Evolutionary conservation across 208 protist genomes (phyloP), one percentile per base, ranked within the genome.

Genomic region (Trypanosoma congolense): DNA sequence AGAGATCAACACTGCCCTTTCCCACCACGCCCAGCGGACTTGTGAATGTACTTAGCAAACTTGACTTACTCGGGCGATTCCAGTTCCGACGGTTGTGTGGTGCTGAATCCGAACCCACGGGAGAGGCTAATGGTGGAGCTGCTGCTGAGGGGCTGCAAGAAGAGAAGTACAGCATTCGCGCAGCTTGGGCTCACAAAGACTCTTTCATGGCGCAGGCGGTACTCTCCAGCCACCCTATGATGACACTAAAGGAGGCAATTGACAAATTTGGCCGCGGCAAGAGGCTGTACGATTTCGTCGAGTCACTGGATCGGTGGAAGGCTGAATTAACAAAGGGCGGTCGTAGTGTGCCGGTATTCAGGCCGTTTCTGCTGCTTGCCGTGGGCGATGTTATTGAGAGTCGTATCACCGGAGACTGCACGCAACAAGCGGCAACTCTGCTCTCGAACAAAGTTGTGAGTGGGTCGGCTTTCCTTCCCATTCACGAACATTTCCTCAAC

Each of bases 111-210:
- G 26, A 47, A 16, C 28, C 33, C 3, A 29, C 54, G 18, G 9
- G 29, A 8, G 33, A 43, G 2, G 16, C 22, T 47, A 19, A 5
- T 18, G 22, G 2, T 51, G 45, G 2, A 30, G 9, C 14, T 24
- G 21, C 22, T n/a, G 19, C 4, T 21, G 25, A 4, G 4, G 25
- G 2, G 51, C 52, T 3, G 9, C 41, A 0, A 12, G 10, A 18
- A 16, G 3, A 53, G 18, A 1, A 49, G 1, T 16, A 22, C 9
- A 8, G 50, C 35, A 31, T 77, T 16, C 64, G 70, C 12, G 75
- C 65, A 1, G 56, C 61, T 8, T 77, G 66, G 65, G 65, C 56
- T 6, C 65, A 82, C 41, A 51, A 49, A 9, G 29, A 67, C 10
- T 26, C 18, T 14, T 16, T 1, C 31, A 33, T 77, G 18, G 52